Conservation (phyloP, 225 moss, liverwort and hornwort genomes). For the Bryum argenteum region DNA sequence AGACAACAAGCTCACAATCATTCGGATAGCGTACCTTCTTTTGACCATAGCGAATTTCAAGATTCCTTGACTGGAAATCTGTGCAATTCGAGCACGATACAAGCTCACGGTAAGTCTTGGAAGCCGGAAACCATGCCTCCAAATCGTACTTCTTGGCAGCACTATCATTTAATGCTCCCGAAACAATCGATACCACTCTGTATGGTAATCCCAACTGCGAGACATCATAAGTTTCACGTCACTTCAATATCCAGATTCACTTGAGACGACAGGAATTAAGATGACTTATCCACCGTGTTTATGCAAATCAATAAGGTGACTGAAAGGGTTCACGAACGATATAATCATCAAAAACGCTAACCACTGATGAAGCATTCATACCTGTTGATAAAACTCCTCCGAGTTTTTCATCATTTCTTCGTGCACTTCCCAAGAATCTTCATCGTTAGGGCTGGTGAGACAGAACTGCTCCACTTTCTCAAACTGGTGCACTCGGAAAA, state of each 20-base stretch:
- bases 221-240: constrained; percentile 20
- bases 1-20: background rate
- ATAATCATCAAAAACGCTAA: background rate
- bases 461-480: constrained; percentile 99
- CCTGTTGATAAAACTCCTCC: constrained; percentile 87
- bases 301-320: background rate
- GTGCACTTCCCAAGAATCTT: constrained; percentile 78
- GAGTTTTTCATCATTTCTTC: constrained; percentile 93
- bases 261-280: background rate
- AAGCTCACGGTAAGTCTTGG: constrained; percentile 77
- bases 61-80: constrained; percentile 82
- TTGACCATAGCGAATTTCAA: constrained; percentile 83
- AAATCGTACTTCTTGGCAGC: constrained; percentile 98
- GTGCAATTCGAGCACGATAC: constrained; percentile 98
- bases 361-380: constrained; percentile 18
- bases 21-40: constrained; percentile 55
- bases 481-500: constrained; percentile 94
- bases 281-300: background rate
- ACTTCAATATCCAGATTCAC: background rate
- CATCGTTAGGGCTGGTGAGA: constrained; percentile 74
- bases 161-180: constrained; percentile 87
- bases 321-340: background rate
- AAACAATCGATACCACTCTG: constrained; percentile 86
- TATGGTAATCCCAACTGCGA: constrained; percentile 86
- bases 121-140: constrained; percentile 96